Percentiles rank a stretch among this genome's conserved stretches.
Conservation (phyloP, 2,329 filamentous ascomycete genomes). For the Fusarium cyanostomum region DNA sequence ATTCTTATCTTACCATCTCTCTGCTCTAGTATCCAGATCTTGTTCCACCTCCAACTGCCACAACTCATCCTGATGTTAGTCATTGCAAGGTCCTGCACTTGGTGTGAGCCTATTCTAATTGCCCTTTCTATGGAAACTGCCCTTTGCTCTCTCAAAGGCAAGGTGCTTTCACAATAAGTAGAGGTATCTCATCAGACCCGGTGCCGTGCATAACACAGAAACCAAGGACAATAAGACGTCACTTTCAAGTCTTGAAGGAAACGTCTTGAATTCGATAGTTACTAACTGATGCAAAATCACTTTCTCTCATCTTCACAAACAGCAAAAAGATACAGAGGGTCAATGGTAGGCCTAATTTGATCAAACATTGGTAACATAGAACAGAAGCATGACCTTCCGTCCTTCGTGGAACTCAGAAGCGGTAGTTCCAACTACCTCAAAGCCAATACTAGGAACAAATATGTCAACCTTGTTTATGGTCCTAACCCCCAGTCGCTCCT, state of each 20-base stretch:
- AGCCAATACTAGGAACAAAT: slow-evolving; percentile 5
- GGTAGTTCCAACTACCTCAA: background rate
- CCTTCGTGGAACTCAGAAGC: background rate
- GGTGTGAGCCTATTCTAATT: too few species aligned
- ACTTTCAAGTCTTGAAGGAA: background rate
- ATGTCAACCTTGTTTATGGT: slow-evolving; percentile 16
- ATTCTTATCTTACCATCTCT: background rate
- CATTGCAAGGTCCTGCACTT: background rate
- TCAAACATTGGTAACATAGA: slow-evolving; percentile 8
- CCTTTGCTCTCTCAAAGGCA: too few species aligned
- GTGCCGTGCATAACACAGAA: background rate
- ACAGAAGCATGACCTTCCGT: slow-evolving; percentile 6
- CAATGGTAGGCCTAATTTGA: background rate
- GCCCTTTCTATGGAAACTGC: too few species aligned
- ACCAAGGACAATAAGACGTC: background rate
- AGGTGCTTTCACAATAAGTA: background rate
- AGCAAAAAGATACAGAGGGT: background rate
- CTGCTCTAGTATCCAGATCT: background rate
- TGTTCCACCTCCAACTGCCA: background rate
- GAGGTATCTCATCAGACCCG: background rate
- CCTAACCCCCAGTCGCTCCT: slow-evolving; percentile 3
- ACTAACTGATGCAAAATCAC: background rate
- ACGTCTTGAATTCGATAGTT: background rate
- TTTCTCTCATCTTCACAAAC: background rate
- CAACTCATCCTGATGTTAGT: too few species aligned